Evolutionary conservation across 768 basidiomycete species (phyloP).

Genomic region (Boletus insuetus): DNA sequence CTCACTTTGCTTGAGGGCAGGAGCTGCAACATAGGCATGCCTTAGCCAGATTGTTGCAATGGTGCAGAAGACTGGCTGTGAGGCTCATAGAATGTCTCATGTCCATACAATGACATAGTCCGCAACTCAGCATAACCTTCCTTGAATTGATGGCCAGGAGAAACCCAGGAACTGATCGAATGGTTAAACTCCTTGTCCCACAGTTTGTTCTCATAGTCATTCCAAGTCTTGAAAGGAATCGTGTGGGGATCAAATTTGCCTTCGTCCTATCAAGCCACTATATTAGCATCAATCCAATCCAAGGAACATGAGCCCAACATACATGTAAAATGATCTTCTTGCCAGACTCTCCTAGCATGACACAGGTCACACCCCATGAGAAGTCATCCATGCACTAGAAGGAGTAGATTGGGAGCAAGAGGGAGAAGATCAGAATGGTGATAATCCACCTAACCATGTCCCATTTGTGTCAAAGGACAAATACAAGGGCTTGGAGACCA

Average conservation of each 20-base stretch:
- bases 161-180: slow-evolving; percentile 91
- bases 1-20: slow-evolving; percentile 33
- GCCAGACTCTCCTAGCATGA: slow-evolving; percentile 91
- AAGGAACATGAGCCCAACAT: slow-evolving; percentile 29
- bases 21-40: slow-evolving; percentile 58
- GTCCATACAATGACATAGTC: slow-evolving; percentile 80
- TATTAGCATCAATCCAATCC: slow-evolving; percentile 7
- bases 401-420: slow-evolving; percentile 89
- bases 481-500: slow-evolving; percentile 90
- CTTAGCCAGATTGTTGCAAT: slow-evolving; percentile 70
- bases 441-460: slow-evolving; percentile 98
- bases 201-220: slow-evolving; percentile 93
- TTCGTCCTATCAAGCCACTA: slow-evolving; percentile 64
- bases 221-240: slow-evolving; percentile 97
- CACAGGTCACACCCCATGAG: slow-evolving; percentile 91
- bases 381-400: slow-evolving; percentile 99
- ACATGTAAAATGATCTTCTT: slow-evolving; percentile 96
- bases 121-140: slow-evolving; percentile 77
- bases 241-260: slow-evolving; percentile 93
- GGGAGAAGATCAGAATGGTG: slow-evolving; percentile 90
- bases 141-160: slow-evolving; percentile 66
- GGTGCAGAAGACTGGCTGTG: slow-evolving; percentile 70
- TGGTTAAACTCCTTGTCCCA: slow-evolving; percentile 98
- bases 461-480: slow-evolving; percentile 91
- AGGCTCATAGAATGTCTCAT: slow-evolving; percentile 84